Evolutionary conservation across 2,329 filamentous ascomycete species (phyloP).

Genomic region (Fusarium robinianum): DNA sequence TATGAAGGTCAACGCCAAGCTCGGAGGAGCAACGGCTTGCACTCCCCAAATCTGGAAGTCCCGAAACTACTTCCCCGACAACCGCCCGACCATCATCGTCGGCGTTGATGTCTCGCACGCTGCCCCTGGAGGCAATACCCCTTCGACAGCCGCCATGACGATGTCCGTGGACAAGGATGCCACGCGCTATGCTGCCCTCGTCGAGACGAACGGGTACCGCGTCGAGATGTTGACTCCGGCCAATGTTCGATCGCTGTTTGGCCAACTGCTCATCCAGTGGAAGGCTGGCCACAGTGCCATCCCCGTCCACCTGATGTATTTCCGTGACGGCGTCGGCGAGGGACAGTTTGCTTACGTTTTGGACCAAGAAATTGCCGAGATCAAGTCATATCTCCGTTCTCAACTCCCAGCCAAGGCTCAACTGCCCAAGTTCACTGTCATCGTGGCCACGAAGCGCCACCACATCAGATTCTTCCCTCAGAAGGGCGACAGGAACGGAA

Average conservation of each 20-base stretch:
- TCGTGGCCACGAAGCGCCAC: constrained; percentile 91
- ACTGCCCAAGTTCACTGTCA: constrained; percentile 74
- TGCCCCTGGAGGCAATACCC: constrained; percentile 65
- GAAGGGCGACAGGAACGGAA: constrained; percentile 72
- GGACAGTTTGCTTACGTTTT: constrained; percentile 83
- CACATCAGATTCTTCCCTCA: constrained; percentile 91
- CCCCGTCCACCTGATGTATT: constrained; percentile 82
- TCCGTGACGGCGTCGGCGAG: constrained; percentile 90
- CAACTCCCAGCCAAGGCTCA: constrained; percentile 41
- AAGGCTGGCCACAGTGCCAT: constrained; percentile 51
- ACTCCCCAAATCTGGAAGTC: constrained; percentile 43
- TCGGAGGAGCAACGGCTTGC: constrained; percentile 77
- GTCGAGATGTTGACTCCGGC: constrained; percentile 74
- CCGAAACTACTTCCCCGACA: constrained; percentile 43
- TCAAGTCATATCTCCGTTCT: constrained; percentile 64
- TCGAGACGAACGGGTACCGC: constrained; percentile 81
- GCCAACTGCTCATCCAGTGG: constrained; percentile 69
- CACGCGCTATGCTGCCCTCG: constrained; percentile 76
- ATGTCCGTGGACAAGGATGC: constrained; percentile 74
- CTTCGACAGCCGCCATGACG: constrained; percentile 87
- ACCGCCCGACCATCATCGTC: constrained; percentile 75
- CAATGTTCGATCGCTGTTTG: constrained; percentile 70
- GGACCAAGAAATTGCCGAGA: constrained; percentile 72
- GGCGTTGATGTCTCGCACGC: constrained; percentile 91
- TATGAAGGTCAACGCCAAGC: constrained; percentile 97